Conservation (phyloP, 2,329 filamentous ascomycete species). For the Phyllosticta paracitricarpa region DNA sequence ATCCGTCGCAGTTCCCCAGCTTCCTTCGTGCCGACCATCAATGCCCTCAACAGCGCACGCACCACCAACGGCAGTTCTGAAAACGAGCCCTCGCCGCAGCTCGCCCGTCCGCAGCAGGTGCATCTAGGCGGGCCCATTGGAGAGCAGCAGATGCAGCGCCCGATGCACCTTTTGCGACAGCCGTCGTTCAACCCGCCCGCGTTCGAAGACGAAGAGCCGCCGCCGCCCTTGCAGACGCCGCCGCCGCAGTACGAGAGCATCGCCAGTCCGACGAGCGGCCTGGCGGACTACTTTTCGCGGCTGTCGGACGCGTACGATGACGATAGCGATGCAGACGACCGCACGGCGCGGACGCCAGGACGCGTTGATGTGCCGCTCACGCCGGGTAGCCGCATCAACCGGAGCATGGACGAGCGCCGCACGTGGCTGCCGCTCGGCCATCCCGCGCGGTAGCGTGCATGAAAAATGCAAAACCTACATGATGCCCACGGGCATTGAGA, state of each 20-base stretch:
- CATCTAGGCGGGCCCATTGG: constrained; percentile 35
- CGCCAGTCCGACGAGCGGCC: constrained; percentile 56
- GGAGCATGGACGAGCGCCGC: constrained; percentile 54
- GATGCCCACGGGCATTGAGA: neutral
- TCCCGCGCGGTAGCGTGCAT: constrained; percentile 10
- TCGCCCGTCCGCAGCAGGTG: constrained; percentile 42
- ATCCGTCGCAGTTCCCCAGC: constrained; percentile 38
- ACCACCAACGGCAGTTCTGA: constrained; percentile 18
- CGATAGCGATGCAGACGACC: constrained; percentile 47
- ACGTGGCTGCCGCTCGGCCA: constrained; percentile 42
- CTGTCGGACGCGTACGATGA: constrained; percentile 57
- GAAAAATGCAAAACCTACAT: neutral
- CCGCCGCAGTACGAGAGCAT: constrained; percentile 78
- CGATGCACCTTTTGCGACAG: constrained; percentile 73
- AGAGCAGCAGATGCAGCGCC: constrained; percentile 46
- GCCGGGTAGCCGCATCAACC: constrained; percentile 50
- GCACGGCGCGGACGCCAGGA: constrained; percentile 24
- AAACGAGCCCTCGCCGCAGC: constrained; percentile 29
- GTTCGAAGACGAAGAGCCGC: constrained; percentile 71
- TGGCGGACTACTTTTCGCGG: constrained; percentile 82
- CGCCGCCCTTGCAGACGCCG: constrained; percentile 65
- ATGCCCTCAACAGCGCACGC: constrained; percentile 39
- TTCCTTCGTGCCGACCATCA: constrained; percentile 46
- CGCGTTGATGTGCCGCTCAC: constrained; percentile 51
- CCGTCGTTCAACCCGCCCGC: constrained; percentile 84